Conservation (phyloP, 148 eudicot species). For the Rhododendron griersonianum region DNA sequence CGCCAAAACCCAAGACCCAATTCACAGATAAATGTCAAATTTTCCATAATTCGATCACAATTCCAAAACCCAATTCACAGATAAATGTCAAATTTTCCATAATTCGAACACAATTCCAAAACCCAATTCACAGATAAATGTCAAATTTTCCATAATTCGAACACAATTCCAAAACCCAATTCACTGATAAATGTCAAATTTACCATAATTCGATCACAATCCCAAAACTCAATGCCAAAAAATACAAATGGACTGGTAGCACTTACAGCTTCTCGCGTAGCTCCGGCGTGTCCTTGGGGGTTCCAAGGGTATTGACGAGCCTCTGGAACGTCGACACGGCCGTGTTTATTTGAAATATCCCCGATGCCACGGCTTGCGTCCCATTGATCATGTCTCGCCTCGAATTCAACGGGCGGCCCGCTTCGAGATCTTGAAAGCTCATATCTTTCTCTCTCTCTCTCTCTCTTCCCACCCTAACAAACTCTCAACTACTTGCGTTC, state of each 20-base stretch:
- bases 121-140: too few species aligned
- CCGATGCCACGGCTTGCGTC: slow-evolving; percentile 61
- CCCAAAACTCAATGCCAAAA: neutral
- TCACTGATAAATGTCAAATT: neutral
- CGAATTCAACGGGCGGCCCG: slow-evolving; percentile 43
- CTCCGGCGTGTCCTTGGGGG: slow-evolving; percentile 84
- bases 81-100: too few species aligned
- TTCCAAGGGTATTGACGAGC: slow-evolving; percentile 82
- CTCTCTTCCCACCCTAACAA: neutral
- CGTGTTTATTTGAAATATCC: slow-evolving; percentile 79
- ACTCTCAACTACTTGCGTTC: neutral
- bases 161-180: too few species aligned
- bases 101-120: too few species aligned
- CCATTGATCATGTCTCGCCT: slow-evolving; percentile 28
- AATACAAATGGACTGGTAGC: neutral
- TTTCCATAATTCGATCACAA: too few species aligned
- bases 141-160: too few species aligned
- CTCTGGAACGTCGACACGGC: slow-evolving; percentile 79
- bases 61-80: too few species aligned
- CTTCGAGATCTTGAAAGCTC: slow-evolving; percentile 87
- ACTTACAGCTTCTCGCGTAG: slow-evolving; percentile 76
- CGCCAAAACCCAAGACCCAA: too few species aligned
- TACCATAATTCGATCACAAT: neutral
- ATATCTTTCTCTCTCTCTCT: slow-evolving; percentile 17
- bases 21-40: too few species aligned